Percentiles rank a stretch among this genome's conserved stretches.
phyloP scores from a whole-genome alignment of 2,329 filamentous ascomycete genomes.

The Penicillium brasilianum region DNA sequence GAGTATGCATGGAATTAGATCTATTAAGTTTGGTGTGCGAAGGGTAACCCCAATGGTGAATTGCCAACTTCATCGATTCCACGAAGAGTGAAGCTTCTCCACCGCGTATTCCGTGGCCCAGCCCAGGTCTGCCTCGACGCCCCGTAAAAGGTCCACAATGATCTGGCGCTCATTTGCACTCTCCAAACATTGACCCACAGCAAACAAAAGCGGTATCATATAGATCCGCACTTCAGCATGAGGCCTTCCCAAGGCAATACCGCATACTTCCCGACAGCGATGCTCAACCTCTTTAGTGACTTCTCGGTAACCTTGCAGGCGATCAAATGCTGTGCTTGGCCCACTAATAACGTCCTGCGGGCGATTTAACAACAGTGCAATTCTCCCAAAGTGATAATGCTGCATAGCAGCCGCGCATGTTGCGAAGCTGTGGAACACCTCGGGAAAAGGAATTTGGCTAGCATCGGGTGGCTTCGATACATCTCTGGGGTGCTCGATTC shows the following conservation, averaged over 20 bases:
- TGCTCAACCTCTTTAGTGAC: constrained; percentile 60
- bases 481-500: constrained; percentile 47
- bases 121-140: constrained; percentile 65
- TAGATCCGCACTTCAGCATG: constrained; percentile 63
- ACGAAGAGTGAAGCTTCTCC: constrained; percentile 50
- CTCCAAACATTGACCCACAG: constrained; percentile 63
- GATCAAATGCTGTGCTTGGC: constrained; percentile 58
- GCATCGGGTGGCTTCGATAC: constrained; percentile 39
- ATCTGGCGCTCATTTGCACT: constrained; percentile 58
- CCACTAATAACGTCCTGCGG: constrained; percentile 60
- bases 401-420: constrained; percentile 69
- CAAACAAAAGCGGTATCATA: constrained; percentile 63
- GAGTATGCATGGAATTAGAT: no score
- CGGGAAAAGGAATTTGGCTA: constrained; percentile 51
- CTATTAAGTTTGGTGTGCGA: background rate
- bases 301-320: constrained; percentile 62
- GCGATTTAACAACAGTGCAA: constrained; percentile 65
- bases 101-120: constrained; percentile 64
- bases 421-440: constrained; percentile 65
- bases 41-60: background rate
- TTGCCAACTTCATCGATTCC: constrained; percentile 30
- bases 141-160: constrained; percentile 60
- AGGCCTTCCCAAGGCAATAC: constrained; percentile 61
- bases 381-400: constrained; percentile 67
- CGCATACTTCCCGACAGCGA: constrained; percentile 64